Evolutionary conservation across 139 green algal genomes (phyloP).

Genomic region (Tetraselmis chui): DNA sequence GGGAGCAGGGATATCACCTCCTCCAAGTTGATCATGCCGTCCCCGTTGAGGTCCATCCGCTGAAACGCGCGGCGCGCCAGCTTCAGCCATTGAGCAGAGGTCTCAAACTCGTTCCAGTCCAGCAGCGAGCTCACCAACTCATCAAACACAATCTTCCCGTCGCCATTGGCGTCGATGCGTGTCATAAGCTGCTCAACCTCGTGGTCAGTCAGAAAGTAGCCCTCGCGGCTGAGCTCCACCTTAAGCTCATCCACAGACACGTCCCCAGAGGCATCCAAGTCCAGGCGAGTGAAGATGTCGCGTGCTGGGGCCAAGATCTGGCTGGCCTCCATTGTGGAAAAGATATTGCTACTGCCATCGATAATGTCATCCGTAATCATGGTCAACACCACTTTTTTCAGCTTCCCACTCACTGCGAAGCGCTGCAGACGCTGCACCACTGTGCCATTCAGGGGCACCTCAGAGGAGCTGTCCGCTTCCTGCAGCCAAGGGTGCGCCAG

Average conservation of each 20-base stretch:
- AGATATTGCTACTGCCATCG: background rate
- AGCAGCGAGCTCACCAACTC: background rate
- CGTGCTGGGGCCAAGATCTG: background rate
- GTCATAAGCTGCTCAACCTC: slow-evolving; percentile 13
- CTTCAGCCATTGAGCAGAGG: background rate
- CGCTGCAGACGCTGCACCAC: slow-evolving; percentile 20
- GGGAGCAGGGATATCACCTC: background rate
- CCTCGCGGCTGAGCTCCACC: background rate
- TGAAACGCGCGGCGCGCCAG: background rate
- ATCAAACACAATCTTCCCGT: background rate
- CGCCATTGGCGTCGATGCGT: background rate
- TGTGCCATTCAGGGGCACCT: slow-evolving; percentile 1
- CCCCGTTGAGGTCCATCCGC: background rate
- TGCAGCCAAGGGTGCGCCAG: slow-evolving; percentile 14
- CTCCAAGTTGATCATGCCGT: background rate
- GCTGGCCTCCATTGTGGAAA: background rate
- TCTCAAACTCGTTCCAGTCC: background rate
- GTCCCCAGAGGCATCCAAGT: background rate
- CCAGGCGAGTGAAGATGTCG: background rate
- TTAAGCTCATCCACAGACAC: background rate
- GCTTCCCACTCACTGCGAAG: slow-evolving; percentile 11
- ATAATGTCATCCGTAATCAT: slow-evolving; percentile 11
- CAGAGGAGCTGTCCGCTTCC: background rate
- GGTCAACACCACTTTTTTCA: slow-evolving; percentile 17
- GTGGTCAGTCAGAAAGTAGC: slow-evolving; percentile 10